Conservation (phyloP, 225 moss, liverwort and hornwort genomes). For the Pseudoscleropodium purum region DNA sequence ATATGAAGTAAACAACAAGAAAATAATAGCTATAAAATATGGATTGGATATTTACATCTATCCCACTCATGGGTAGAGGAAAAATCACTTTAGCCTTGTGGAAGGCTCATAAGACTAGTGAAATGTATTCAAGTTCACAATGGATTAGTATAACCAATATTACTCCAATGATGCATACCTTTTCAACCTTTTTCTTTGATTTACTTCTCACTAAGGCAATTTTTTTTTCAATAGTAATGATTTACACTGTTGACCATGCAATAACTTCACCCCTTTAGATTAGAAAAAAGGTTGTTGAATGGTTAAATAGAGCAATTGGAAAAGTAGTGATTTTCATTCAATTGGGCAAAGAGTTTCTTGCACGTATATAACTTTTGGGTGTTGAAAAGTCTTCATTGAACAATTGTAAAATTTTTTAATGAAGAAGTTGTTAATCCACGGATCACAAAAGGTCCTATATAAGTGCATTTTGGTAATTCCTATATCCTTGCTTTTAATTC, state of each 20-base stretch:
- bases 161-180: rapidly evolving
- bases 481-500: too few species aligned
- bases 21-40: not conserved
- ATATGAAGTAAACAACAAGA: rapidly evolving
- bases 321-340: not conserved
- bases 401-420: not conserved
- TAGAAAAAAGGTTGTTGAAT: not conserved
- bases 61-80: rapidly evolving
- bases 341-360: rapidly evolving
- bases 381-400: not conserved
- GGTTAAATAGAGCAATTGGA: not conserved
- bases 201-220: not conserved
- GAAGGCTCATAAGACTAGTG: not conserved
- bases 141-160: not conserved
- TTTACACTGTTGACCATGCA: too few species aligned
- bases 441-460: not conserved
- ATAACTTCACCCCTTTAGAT: not conserved
- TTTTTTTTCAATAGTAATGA: not conserved
- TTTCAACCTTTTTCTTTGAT: not conserved
- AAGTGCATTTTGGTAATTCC: not conserved
- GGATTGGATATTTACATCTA: not conserved
- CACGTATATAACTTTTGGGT: not conserved
- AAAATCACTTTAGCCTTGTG: not conserved
- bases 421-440: rapidly evolving
- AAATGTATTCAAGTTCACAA: not conserved